These are phyloP conservation scores for Echria macrotheca DNA, from an alignment of 495 filamentous ascomycete species.

Conservation along the genomic window DNA sequence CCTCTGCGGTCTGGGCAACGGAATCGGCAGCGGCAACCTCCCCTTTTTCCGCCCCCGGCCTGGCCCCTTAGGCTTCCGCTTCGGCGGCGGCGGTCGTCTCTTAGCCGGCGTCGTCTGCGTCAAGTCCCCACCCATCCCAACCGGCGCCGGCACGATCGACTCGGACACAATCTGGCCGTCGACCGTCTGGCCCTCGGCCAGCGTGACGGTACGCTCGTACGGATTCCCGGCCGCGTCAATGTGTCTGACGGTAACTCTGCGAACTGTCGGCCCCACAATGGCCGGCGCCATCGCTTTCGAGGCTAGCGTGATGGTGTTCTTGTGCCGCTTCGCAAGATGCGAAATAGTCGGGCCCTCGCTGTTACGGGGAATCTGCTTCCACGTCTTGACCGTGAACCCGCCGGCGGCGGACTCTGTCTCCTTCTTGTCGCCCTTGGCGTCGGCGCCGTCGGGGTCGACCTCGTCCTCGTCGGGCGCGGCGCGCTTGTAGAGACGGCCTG, in stretches of 20 bases:
- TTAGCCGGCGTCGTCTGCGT: slow-evolving; percentile 32
- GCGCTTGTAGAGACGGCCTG: slow-evolving; percentile 62
- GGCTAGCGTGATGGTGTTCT: slow-evolving; percentile 51
- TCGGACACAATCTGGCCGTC: slow-evolving; percentile 73
- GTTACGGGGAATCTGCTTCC: slow-evolving; percentile 73
- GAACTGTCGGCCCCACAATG: slow-evolving; percentile 46
- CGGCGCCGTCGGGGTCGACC: slow-evolving; percentile 41
- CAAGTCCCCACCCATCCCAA: slow-evolving; percentile 20
- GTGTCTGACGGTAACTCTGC: slow-evolving; percentile 71
- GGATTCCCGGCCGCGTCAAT: slow-evolving; percentile 72
- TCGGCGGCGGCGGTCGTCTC: slow-evolving; percentile 68
- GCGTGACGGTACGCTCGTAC: slow-evolving; percentile 72
- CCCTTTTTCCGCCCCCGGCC: slow-evolving; percentile 67
- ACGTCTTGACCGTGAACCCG: slow-evolving; percentile 68
- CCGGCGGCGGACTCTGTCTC: slow-evolving; percentile 43
- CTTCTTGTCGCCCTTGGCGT: slow-evolving; percentile 42
- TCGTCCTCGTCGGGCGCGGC: slow-evolving; percentile 49
- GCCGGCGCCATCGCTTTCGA: slow-evolving; percentile 40
- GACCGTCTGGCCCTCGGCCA: slow-evolving; percentile 72
- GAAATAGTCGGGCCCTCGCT: slow-evolving; percentile 69
- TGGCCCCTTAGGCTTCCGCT: slow-evolving; percentile 65
- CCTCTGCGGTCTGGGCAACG: slow-evolving; percentile 1
- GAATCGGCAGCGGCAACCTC: slow-evolving; percentile 36
- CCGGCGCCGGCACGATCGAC: slow-evolving; percentile 37
- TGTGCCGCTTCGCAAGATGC: slow-evolving; percentile 81